Evolutionary conservation across 345 rosid genomes (phyloP).

Genomic region (Eucalyptus regnans): DNA sequence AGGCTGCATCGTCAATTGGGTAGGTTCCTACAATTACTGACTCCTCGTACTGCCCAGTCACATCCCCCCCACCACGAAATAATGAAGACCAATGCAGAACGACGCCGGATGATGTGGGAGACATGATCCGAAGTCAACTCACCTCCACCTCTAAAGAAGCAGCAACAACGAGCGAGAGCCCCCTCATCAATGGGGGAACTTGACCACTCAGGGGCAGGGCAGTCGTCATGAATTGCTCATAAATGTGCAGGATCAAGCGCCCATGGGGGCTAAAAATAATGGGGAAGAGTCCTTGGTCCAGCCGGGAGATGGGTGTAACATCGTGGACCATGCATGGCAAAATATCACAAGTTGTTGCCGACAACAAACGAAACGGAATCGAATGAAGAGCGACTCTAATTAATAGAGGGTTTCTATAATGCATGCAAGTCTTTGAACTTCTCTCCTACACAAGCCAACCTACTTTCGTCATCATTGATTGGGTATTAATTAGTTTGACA

Average conservation of each 20-base stretch:
- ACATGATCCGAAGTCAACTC: background rate
- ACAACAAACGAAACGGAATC: background rate
- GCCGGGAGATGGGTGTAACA: background rate
- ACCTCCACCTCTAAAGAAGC: background rate
- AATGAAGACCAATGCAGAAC: background rate
- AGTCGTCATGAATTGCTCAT: background rate
- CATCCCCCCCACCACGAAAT: background rate
- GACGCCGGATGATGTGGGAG: background rate
- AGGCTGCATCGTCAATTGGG: background rate
- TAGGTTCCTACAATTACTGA: background rate
- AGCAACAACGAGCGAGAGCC: background rate
- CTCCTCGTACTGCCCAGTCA: background rate
- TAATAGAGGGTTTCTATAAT: background rate
- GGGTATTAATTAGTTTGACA: background rate
- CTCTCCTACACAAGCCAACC: background rate
- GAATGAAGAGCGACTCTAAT: background rate
- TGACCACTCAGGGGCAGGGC: background rate
- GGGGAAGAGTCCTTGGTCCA: background rate
- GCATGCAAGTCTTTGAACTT: background rate
- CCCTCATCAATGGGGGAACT: background rate
- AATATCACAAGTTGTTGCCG: background rate
- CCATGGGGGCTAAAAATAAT: background rate
- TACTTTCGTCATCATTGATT: background rate
- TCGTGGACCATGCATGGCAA: background rate
- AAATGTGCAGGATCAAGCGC: background rate